Conservation (phyloP, 371 early-diverging fungal genomes). For the Saksenaea oblongispora region DNA sequence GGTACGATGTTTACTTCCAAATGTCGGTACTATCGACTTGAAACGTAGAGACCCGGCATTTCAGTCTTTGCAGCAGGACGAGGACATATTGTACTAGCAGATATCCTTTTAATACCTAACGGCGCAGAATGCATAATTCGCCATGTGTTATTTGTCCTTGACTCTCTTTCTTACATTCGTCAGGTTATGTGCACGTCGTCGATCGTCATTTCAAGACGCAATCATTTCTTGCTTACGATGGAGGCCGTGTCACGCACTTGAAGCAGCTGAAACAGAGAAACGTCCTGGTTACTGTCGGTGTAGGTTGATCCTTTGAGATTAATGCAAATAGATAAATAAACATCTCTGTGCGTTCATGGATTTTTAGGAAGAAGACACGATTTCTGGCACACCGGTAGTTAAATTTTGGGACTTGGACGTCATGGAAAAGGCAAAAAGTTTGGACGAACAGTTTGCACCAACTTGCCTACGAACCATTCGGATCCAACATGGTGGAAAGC, state of each 20-base stretch:
- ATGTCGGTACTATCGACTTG: slow-evolving; percentile 18
- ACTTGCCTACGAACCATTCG: slow-evolving; percentile 67
- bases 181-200: slow-evolving; percentile 66
- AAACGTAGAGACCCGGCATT: slow-evolving; percentile 47
- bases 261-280: slow-evolving; percentile 75
- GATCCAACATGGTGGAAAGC: slow-evolving; percentile 72
- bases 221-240: slow-evolving; percentile 71
- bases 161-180: slow-evolving; percentile 45
- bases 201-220: slow-evolving; percentile 71
- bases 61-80: slow-evolving; percentile 58
- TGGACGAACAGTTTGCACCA: slow-evolving; percentile 49
- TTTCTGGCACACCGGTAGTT: slow-evolving; percentile 55
- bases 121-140: neutral
- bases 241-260: slow-evolving; percentile 79
- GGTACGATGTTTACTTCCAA: slow-evolving; percentile 37
- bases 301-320: slow-evolving; percentile 29
- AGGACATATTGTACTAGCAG: slow-evolving; percentile 57
- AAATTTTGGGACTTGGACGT: slow-evolving; percentile 86
- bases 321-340: neutral
- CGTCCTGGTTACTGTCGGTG: slow-evolving; percentile 72
- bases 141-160: slow-evolving; percentile 19
- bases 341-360: neutral
- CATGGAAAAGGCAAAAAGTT: slow-evolving; percentile 35
- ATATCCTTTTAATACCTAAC: slow-evolving; percentile 46
- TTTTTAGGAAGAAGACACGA: slow-evolving; percentile 53